Base-by-base conservation (phyloP, 2,329 filamentous ascomycete genomes). In the Claviceps arundinis region DNA sequence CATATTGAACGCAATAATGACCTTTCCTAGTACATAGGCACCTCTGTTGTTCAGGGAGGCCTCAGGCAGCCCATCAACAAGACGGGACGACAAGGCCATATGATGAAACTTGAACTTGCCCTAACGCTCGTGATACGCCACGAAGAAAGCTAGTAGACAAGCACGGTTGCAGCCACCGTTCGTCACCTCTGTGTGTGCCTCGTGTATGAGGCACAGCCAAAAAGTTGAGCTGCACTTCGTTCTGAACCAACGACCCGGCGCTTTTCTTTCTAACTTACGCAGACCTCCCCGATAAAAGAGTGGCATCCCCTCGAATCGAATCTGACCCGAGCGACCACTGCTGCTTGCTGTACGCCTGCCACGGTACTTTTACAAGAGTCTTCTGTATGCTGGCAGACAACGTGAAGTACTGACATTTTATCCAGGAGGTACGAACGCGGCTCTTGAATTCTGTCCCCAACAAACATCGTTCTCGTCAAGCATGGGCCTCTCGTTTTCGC, bases 401-500 rank as follows among this genome's bases (percentile, higher is more conserved):
- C 14, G 45, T 16, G 8, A 30, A 22, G 16, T 17, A 37, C 49
- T 46, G 41, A 50, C 42, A 19, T 49, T 34, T 14, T 37, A 8
- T 5, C 34, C 30, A 17, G 6, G 14, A 24, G 38, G 8, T n/a
- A 44, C 13, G 24, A 16, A n/a, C n/a, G 42, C 7, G 11, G 30
- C 30, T 46, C 8, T 40, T 38, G 34, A 14, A 30, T 3, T 8
- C 42, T 26, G 30, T 19, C 16, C 14, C 8, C 7, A 45, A 14
- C 8, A 22, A 43, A 44, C 2, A 37, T 40, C 8, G 41, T 38
- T 17, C 26, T 30, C 41, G 30, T 37, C 40, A 46, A 62, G 5
- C 40, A 77, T 76, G 73, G 71, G 69, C 53, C 62, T 77, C 52
- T 73, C 72, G 62, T 76, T 70, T 59, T 64, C 64, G 51, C 76